These are phyloP conservation scores for Colletotrichum sansevieriae DNA, from an alignment of 2,329 filamentous ascomycete genomes.

Conservation along the genomic window DNA sequence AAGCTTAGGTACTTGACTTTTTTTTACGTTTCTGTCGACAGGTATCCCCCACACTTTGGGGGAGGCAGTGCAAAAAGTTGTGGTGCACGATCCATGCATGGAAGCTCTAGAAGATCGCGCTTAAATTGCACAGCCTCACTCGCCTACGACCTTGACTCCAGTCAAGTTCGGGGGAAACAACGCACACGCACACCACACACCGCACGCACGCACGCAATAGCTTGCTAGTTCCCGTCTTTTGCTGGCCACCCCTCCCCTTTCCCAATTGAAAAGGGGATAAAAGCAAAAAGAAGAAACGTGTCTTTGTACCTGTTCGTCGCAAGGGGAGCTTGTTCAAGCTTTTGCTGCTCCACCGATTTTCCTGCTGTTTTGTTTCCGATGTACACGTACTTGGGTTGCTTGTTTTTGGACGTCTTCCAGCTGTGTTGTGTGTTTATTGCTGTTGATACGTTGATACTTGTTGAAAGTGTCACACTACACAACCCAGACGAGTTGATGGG, in stretches of 20 bases:
- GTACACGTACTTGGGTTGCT: slow-evolving; percentile 23
- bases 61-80: slow-evolving; percentile 27
- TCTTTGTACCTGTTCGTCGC: slow-evolving; percentile 40
- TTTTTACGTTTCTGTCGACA: slow-evolving; percentile 6
- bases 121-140: slow-evolving; percentile 42
- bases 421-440: neutral
- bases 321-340: slow-evolving; percentile 39
- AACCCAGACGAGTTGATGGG: neutral
- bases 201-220: slow-evolving; percentile 8
- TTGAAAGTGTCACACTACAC: neutral
- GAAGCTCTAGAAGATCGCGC: slow-evolving; percentile 41
- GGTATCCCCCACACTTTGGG: slow-evolving; percentile 34
- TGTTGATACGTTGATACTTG: slow-evolving; percentile 12
- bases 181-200: slow-evolving; percentile 15
- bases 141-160: slow-evolving; percentile 42
- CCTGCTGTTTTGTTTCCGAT: neutral
- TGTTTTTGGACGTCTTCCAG: slow-evolving; percentile 14
- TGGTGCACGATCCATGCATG: slow-evolving; percentile 42
- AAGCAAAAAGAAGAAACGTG: slow-evolving; percentile 5
- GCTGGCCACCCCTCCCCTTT: slow-evolving; percentile 4
- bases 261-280: too few relatives aligned
- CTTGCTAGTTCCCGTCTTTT: slow-evolving; percentile 34
- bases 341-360: slow-evolving; percentile 28
- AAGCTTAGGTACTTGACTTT: slow-evolving; percentile 30
- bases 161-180: slow-evolving; percentile 19